A percentile compares a stretch with the other conserved stretches of the same genome.
Conservation (phyloP, 1,284 basidiomycete species). For the Leccinum subrobustum region DNA sequence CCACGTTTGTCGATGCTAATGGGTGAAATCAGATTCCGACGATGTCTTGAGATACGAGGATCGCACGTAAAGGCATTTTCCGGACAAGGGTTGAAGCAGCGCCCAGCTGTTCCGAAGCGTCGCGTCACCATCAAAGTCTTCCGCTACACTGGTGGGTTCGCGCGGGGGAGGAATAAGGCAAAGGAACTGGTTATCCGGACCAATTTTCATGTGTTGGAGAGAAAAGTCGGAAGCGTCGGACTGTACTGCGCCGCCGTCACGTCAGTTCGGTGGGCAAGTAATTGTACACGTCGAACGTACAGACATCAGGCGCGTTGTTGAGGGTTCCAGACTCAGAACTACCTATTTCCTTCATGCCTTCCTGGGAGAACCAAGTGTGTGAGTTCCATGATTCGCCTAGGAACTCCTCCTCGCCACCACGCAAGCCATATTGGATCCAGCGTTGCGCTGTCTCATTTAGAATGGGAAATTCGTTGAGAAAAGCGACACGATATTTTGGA, state of each 20-base stretch:
- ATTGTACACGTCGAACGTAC: constrained; percentile 27
- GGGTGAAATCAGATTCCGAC: constrained; percentile 16
- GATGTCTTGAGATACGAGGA: constrained; percentile 20
- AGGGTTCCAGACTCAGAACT: constrained; percentile 39
- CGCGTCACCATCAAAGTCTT: constrained; percentile 55
- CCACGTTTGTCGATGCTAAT: constrained; percentile 83
- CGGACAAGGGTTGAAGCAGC: constrained; percentile 71
- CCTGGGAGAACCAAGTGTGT: constrained; percentile 36
- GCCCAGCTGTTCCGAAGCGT: constrained; percentile 76
- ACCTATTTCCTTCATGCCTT: constrained; percentile 55
- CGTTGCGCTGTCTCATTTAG: constrained; percentile 69
- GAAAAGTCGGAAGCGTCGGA: constrained; percentile 36
- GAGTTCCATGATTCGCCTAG: constrained; percentile 61
- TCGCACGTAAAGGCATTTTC: constrained; percentile 79
- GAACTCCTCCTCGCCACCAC: constrained; percentile 74
- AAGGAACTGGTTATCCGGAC: constrained; percentile 62
- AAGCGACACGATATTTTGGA: constrained; percentile 82
- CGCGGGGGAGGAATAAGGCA: constrained; percentile 72
- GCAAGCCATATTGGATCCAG: constrained; percentile 69
- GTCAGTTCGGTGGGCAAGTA: constrained; percentile 12
- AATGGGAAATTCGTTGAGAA: constrained; percentile 80
- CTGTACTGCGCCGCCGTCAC: constrained; percentile 14
- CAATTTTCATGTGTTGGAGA: constrained; percentile 72
- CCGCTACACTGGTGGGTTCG: constrained; percentile 43
- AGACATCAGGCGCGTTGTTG: constrained; percentile 25